Conservation (phyloP, 2,329 filamentous ascomycete species). For the Fusarium sp. region DNA sequence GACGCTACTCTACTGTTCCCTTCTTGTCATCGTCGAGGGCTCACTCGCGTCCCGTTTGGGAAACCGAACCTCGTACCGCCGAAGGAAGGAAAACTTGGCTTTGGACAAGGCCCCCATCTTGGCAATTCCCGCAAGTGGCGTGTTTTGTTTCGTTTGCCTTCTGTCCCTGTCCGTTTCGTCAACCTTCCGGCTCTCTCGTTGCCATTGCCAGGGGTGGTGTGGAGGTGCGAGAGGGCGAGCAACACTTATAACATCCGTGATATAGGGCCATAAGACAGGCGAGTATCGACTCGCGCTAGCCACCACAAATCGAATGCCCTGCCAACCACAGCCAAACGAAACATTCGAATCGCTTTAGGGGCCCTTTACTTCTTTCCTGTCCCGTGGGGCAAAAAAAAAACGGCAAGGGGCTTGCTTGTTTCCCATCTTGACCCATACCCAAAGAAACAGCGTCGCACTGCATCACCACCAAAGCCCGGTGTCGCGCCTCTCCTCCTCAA, state of each 20-base stretch:
- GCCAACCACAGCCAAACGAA: constrained; percentile 41
- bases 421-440: not conserved
- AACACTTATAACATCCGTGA: constrained; percentile 39
- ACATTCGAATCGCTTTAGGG: constrained; percentile 32
- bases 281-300: constrained; percentile 41
- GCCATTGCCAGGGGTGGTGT: not conserved
- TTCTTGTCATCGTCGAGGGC: constrained; percentile 1
- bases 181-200: not conserved
- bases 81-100: constrained; percentile 1
- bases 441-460: constrained; percentile 41
- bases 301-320: constrained; percentile 23
- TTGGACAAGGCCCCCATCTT: constrained; percentile 2
- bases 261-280: constrained; percentile 46
- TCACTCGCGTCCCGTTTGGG: constrained; percentile 12
- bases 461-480: constrained; percentile 33
- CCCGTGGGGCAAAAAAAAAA: constrained; percentile 33
- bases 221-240: constrained; percentile 10
- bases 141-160: constrained; percentile 42
- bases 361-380: constrained; percentile 16
- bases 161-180: constrained; percentile 17
- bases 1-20: constrained; percentile 1
- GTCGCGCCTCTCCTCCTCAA: constrained; percentile 1
- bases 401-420: not conserved
- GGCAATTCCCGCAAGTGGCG: constrained; percentile 32
- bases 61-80: constrained; percentile 27